Evolutionary conservation across 2,329 filamentous ascomycete species (phyloP).

Genomic region (Colletotrichum tropicale): DNA sequence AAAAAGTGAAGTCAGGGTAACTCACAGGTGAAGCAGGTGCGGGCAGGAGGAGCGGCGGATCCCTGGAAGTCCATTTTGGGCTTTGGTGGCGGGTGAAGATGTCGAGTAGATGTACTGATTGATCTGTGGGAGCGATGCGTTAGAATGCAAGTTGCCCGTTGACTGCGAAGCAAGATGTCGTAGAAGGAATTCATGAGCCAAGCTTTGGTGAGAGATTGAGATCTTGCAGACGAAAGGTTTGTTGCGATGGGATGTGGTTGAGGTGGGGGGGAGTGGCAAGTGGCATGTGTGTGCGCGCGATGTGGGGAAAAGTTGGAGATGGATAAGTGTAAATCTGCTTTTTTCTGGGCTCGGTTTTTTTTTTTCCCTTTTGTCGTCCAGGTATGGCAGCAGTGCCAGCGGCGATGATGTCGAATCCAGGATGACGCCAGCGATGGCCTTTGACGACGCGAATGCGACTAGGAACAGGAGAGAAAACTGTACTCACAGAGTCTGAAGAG

Average conservation of each 20-base stretch:
- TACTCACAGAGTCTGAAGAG: slow-evolving; percentile 2
- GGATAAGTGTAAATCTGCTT: not conserved
- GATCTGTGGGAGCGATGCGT: not conserved
- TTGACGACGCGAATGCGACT: not conserved
- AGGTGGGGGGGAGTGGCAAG: slow-evolving; percentile 21
- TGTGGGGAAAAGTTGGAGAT: slow-evolving; percentile 21
- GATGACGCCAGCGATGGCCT: not conserved
- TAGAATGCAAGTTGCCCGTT: not conserved
- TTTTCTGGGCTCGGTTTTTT: not conserved
- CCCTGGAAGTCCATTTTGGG: slow-evolving; percentile 38
- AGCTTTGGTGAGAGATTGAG: slow-evolving; percentile 7
- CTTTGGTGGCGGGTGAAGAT: slow-evolving; percentile 2
- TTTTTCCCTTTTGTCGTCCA: not conserved
- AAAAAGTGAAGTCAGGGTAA: slow-evolving; percentile 25
- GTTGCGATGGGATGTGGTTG: slow-evolving; percentile 2
- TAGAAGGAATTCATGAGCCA: not conserved
- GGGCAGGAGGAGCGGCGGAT: slow-evolving; percentile 29
- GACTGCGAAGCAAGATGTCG: not conserved
- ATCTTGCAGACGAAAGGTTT: not conserved
- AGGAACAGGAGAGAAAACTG: not conserved
- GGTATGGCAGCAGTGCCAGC: not conserved
- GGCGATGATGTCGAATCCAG: not conserved
- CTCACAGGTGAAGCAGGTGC: slow-evolving; percentile 58
- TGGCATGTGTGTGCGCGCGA: slow-evolving; percentile 21
- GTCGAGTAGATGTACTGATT: not conserved